Base-by-base conservation (phyloP, 768 basidiomycete species). In the Piloderma croceum region DNA sequence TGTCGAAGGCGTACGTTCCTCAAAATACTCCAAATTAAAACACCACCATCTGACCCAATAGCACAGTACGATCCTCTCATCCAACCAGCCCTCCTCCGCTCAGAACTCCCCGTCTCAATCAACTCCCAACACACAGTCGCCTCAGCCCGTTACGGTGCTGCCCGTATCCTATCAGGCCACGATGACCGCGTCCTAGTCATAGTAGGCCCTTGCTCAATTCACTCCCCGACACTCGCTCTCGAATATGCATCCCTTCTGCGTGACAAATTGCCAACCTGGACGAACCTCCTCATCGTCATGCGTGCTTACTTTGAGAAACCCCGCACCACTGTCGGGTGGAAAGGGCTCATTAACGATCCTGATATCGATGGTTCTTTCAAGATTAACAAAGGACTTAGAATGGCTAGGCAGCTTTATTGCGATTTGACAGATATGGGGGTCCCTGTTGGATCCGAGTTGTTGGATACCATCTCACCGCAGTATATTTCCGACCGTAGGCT, bases 301-400 rank as follows among this genome's bases (percentile, higher is more conserved):
- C 78, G 96, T 31, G 83, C 90, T 41, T 98, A 98, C 75, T 97
- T 89, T 90, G 59, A 94, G 79, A 94, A 97, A 81, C 96, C 92
- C 0, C 77, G 94, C 42, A 98, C 94, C 21, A 98, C 92, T 2
- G 92, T 97, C 35, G 93, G 93, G 51, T 97, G 89, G 89, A 97
- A 99, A 68, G 96, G 94, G 27, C 73, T 89, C 53, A 87, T 86
- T 59, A 90, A 90, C 60, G 94, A 97, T 64, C 93, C 93, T 2
- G 86, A 93, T 56, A 87, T 98, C 57, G 88, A 97, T 56, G 90
- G 89, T 39, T 84, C 89, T 39, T 97, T 90, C 81, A 73, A 75
- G 51, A 21, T 35, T 10, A 35, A 21, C 18, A 10, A 9, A 9
- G 13, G 13, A 35, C 18, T 35, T 9, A 9, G 27, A 15, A 75